phyloP scores from a whole-genome alignment of 2,329 filamentous ascomycete species.

The Huntiella bhutanensis region DNA sequence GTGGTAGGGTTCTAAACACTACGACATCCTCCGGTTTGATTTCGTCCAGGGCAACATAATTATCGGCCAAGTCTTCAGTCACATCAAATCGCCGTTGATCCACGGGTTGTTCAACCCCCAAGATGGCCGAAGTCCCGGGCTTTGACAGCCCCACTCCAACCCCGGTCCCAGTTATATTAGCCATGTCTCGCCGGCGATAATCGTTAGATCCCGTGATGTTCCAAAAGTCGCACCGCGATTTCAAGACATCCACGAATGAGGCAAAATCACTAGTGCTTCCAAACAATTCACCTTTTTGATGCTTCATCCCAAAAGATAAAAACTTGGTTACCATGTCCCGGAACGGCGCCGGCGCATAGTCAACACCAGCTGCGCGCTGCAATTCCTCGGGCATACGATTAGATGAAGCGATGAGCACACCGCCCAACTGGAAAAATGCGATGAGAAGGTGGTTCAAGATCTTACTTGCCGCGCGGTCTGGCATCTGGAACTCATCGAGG shows the following conservation, averaged over 20 bases:
- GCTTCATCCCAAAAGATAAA: slow-evolving; percentile 16
- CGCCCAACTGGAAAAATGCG: slow-evolving; percentile 63
- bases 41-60: background rate
- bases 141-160: background rate
- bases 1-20: background rate
- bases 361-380: slow-evolving; percentile 52
- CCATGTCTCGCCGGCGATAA: slow-evolving; percentile 6
- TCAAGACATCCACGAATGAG: slow-evolving; percentile 55
- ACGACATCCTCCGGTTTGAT: slow-evolving; percentile 1
- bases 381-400: slow-evolving; percentile 73
- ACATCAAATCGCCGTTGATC: background rate
- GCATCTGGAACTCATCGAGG: slow-evolving; percentile 67
- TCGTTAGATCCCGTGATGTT: slow-evolving; percentile 61
- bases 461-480: slow-evolving; percentile 59
- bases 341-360: slow-evolving; percentile 40
- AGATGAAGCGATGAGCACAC: slow-evolving; percentile 61
- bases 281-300: slow-evolving; percentile 29
- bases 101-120: background rate
- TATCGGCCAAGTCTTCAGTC: background rate
- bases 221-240: slow-evolving; percentile 65
- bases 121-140: too few relatives aligned
- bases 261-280: slow-evolving; percentile 53
- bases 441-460: slow-evolving; percentile 64
- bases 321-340: slow-evolving; percentile 32
- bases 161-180: background rate